phyloP scores from a whole-genome alignment of 2,329 filamentous ascomycete species.

The Botrytis hyacinthi region DNA sequence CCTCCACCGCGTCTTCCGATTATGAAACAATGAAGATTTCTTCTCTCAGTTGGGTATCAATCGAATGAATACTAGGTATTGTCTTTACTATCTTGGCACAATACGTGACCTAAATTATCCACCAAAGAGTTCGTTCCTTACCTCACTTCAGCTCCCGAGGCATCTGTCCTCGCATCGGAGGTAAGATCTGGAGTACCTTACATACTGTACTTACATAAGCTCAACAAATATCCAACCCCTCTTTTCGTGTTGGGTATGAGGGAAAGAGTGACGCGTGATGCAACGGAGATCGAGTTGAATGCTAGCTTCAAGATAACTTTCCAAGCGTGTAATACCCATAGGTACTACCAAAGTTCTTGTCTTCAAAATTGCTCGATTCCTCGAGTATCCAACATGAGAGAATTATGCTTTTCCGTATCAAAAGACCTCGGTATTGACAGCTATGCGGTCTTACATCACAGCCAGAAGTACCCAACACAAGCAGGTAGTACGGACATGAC shows the following conservation, averaged over 20 bases:
- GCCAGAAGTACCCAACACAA: background rate
- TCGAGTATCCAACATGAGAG: background rate
- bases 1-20: background rate
- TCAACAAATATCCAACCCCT: background rate
- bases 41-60: background rate
- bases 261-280: background rate
- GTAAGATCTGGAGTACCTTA: conserved; percentile 2
- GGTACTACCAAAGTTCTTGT: background rate
- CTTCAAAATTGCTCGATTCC: background rate
- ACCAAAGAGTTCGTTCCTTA: background rate
- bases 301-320: background rate
- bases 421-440: background rate
- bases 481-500: background rate
- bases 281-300: background rate
- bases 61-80: background rate
- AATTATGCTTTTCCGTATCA: background rate
- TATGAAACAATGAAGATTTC: background rate
- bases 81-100: background rate
- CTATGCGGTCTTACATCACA: background rate
- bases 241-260: background rate
- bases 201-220: background rate
- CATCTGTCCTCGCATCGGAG: background rate
- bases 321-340: background rate
- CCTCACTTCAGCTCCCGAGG: background rate
- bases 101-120: background rate